Conservation (phyloP, 2,329 filamentous ascomycete species). For the Curvularia eragrostidis region DNA sequence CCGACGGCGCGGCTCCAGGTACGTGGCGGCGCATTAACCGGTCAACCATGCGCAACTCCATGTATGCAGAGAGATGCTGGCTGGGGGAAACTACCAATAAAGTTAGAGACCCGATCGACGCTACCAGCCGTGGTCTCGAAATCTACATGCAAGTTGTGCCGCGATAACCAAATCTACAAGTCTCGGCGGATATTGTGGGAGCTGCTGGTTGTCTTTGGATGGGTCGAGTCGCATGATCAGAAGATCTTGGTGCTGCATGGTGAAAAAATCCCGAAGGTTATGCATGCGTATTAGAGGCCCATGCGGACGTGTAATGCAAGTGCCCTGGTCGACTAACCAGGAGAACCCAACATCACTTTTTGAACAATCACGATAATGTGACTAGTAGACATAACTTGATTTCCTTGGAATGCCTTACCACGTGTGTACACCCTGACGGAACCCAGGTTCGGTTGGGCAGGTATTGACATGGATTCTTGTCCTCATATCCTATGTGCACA, state of each 20-base stretch:
- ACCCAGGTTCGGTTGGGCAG: neutral
- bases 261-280: neutral
- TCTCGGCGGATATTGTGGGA: neutral
- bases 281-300: neutral
- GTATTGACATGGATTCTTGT: neutral
- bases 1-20: conserved; percentile 17
- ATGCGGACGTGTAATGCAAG: conserved; percentile 1
- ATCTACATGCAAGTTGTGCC: conserved; percentile 13
- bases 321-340: neutral
- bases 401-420: neutral
- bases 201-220: neutral
- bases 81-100: conserved; percentile 4
- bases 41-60: conserved; percentile 12
- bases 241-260: neutral
- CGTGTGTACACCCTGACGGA: neutral
- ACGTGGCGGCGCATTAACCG: conserved; percentile 27
- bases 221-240: neutral
- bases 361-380: neutral
- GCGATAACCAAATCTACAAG: conserved; percentile 4
- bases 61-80: neutral
- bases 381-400: neutral
- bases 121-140: conserved; percentile 1
- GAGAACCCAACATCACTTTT: conserved; percentile 4
- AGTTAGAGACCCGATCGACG: conserved; percentile 1
- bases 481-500: conserved; percentile 7